These are phyloP conservation scores for Xerocomus potaroensis DNA, from an alignment of 768 basidiomycete species.

Conservation along the genomic window DNA sequence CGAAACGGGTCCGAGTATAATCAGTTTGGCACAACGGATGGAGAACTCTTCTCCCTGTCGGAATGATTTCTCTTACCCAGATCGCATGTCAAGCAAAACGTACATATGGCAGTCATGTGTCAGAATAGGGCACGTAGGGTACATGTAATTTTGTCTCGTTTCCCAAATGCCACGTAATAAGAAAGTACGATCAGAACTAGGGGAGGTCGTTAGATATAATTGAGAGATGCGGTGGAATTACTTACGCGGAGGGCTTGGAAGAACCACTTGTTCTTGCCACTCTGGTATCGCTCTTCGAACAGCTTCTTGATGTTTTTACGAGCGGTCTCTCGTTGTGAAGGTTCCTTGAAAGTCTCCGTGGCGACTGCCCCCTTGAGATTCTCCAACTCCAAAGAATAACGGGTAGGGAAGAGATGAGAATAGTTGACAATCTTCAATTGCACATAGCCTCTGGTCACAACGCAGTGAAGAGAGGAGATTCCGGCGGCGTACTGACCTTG, in stretches of 20 bases:
- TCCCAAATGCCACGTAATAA: conserved; percentile 13
- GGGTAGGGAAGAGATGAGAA: conserved; percentile 98
- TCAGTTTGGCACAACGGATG: background rate
- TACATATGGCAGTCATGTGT: conserved; percentile 25
- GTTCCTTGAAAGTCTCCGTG: conserved; percentile 95
- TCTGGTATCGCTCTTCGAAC: conserved; percentile 90
- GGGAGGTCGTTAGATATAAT: conserved; percentile 3
- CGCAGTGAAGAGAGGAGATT: no score
- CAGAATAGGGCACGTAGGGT: conserved; percentile 30
- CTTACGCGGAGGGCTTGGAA: conserved; percentile 80
- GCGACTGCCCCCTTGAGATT: conserved; percentile 83
- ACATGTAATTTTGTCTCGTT: conserved; percentile 37
- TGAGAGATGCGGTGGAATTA: background rate
- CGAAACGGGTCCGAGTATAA: conserved; percentile 1
- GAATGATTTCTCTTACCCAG: no score
- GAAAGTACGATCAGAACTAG: conserved; percentile 34
- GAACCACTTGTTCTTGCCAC: conserved; percentile 98
- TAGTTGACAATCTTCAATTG: conserved; percentile 81
- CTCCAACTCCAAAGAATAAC: conserved; percentile 97
- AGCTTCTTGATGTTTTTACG: conserved; percentile 97
- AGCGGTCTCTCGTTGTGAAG: conserved; percentile 87
- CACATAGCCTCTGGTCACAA: background rate
- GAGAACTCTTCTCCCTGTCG: no score
- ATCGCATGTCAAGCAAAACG: conserved; percentile 2
- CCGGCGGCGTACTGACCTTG: conserved; percentile 60